Evolutionary conservation across 768 basidiomycete species (phyloP), one percentile per base, ranked within the genome.

Genomic region (Lactarius quietus): DNA sequence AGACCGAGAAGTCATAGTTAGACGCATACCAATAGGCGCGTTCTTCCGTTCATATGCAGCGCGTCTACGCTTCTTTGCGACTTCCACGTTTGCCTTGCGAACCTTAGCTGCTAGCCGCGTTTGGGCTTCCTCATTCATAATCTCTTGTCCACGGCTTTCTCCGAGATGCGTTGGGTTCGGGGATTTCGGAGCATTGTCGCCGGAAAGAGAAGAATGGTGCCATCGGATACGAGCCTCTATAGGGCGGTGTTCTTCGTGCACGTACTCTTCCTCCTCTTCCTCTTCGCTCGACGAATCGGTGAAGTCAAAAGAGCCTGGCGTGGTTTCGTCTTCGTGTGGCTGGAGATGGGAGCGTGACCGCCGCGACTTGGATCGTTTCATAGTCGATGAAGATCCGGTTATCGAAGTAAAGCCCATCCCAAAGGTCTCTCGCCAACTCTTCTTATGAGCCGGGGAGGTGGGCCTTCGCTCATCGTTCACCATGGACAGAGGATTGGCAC

Each of bases 1-100:
- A 20, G 91, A 90, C 35, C 95, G 83, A 72, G 93, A 95, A 6
- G 95, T 95, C 95, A 98, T 98, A 0, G 95, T 94, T 72, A 98
- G 77, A 54, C 92, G 79, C 14, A 93, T 95, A 15, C 94, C 93
- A 69, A 95, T 87, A 17, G 88, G 86, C 61, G 75, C 75, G 59
- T 73, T 73, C 70, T 75, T 73, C 63, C 59, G 52, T 14, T 65
- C 65, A 15, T 20, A 57, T 31, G 68, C 69, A 20, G 64, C 69
- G 38, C 68, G 67, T 57, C 58, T 69, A 17, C 64, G 69, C 51
- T 43, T 58, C 39, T 60, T 57, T 38, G 51, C 69, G 33, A 70
- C 67, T 36, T 68, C 69, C 38, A 57, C 41, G 52, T 69, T 63
- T n/a, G 67, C 69, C 51, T 51, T 55, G 14, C 51, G 48, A 31